phyloP scores from a whole-genome alignment of 129 eudicot species.

The Escallonia rubra region DNA sequence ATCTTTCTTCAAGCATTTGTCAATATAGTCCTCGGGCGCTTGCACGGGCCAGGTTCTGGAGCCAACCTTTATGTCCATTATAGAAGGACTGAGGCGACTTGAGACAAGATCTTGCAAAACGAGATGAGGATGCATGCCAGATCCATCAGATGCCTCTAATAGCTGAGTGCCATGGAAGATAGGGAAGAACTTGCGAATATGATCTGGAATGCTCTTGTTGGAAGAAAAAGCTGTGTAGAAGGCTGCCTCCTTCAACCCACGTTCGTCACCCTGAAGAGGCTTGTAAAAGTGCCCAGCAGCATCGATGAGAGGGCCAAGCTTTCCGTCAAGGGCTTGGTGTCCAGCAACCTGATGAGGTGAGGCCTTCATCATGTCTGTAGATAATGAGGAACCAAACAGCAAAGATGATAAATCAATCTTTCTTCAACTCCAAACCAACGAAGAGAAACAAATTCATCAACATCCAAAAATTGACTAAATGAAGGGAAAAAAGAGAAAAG shows the following conservation, averaged over 20 bases:
- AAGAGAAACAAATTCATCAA: too few relatives aligned
- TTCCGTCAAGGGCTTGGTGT: conserved; percentile 54
- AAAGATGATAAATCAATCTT: neutral
- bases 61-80: conserved; percentile 87
- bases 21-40: conserved; percentile 57
- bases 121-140: conserved; percentile 60
- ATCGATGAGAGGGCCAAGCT: conserved; percentile 77
- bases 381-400: neutral
- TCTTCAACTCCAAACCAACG: too few relatives aligned
- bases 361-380: conserved; percentile 49
- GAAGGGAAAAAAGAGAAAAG: too few relatives aligned
- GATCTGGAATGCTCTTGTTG: conserved; percentile 39
- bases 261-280: conserved; percentile 72
- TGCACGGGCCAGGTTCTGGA: conserved; percentile 77
- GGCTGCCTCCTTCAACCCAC: conserved; percentile 62
- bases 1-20: conserved; percentile 71
- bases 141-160: conserved; percentile 68
- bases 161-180: conserved; percentile 65
- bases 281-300: conserved; percentile 81
- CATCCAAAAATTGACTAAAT: too few relatives aligned
- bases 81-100: conserved; percentile 43
- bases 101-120: conserved; percentile 59
- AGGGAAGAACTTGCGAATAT: conserved; percentile 65
- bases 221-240: conserved; percentile 65
- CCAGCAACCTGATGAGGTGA: conserved; percentile 94